Conservation (phyloP, 2,329 filamentous ascomycete genomes). For the Fusarium goolgardi region DNA sequence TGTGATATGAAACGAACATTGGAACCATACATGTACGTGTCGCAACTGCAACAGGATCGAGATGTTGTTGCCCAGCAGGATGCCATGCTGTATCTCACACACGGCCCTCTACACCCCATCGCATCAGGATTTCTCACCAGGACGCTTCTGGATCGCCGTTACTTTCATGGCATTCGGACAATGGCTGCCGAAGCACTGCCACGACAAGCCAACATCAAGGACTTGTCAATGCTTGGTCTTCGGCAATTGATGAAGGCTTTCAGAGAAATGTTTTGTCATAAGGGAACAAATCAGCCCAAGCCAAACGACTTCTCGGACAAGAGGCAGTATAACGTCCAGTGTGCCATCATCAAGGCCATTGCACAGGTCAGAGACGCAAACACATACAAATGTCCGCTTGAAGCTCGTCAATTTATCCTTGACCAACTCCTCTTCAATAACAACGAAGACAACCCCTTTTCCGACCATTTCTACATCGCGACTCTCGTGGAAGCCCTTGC, state of each 20-base stretch:
- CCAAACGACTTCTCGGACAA: conserved; percentile 94
- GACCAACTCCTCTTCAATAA: conserved; percentile 95
- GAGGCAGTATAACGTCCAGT: conserved; percentile 84
- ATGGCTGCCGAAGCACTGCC: conserved; percentile 85
- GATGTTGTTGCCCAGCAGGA: conserved; percentile 91
- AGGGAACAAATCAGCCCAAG: conserved; percentile 79
- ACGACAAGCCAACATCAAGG: conserved; percentile 76
- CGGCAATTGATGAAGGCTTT: conserved; percentile 88
- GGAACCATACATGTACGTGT: conserved; percentile 97
- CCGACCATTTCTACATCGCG: conserved; percentile 89
- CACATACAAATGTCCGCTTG: conserved; percentile 77
- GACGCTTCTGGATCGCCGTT: conserved; percentile 89
- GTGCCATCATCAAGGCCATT: conserved; percentile 84
- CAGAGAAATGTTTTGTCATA: conserved; percentile 87
- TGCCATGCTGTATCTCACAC: conserved; percentile 79
- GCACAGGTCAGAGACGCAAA: conserved; percentile 79
- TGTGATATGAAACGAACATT: conserved; percentile 84
- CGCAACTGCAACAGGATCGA: conserved; percentile 94
- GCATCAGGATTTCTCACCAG: conserved; percentile 90
- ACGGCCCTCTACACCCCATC: conserved; percentile 77
- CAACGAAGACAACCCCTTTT: conserved; percentile 88
- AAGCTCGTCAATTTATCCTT: conserved; percentile 84
- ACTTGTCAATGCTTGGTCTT: conserved; percentile 79
- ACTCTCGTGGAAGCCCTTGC: conserved; percentile 75
- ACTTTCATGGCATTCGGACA: conserved; percentile 91